Evolutionary conservation across 2,329 filamentous ascomycete genomes (phyloP).

Genomic region (Cladosporium sp.): DNA sequence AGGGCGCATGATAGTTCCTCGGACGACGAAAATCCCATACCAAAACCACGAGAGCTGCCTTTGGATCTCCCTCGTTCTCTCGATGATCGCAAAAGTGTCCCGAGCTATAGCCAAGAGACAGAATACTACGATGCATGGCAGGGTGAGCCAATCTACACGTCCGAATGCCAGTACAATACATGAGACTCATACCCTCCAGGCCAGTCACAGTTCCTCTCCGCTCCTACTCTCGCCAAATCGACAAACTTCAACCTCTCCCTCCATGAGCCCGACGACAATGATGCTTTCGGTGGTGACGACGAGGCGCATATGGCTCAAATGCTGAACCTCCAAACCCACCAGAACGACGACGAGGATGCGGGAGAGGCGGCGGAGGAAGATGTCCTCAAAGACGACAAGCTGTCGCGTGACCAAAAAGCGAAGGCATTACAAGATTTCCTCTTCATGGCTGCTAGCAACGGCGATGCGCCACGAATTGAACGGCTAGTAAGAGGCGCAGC

Average conservation of each 20-base stretch:
- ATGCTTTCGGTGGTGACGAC: conserved; percentile 61
- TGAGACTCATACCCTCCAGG: conserved; percentile 49
- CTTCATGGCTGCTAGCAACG: conserved; percentile 95
- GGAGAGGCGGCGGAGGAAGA: conserved; percentile 75
- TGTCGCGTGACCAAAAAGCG: conserved; percentile 73
- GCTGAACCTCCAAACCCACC: conserved; percentile 88
- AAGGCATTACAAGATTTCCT: conserved; percentile 79
- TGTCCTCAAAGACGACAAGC: conserved; percentile 68
- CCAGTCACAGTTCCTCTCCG: conserved; percentile 91
- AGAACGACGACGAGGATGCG: conserved; percentile 62
- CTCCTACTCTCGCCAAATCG: conserved; percentile 77
- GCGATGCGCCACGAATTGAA: conserved; percentile 76
- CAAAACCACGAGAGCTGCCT: conserved; percentile 56
- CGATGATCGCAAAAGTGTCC: conserved; percentile 73
- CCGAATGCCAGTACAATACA: background rate
- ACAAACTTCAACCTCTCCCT: conserved; percentile 81
- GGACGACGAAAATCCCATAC: conserved; percentile 20
- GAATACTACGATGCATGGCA: conserved; percentile 99
- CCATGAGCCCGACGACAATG: conserved; percentile 71
- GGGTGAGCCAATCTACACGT: conserved; percentile 54
- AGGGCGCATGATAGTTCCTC: conserved; percentile 2
- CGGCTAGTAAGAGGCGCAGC: conserved; percentile 72
- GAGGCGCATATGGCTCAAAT: conserved; percentile 90
- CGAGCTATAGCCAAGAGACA: conserved; percentile 71
- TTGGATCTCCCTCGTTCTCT: conserved; percentile 85